A percentile compares a stretch with the other conserved stretches of the same genome.
phyloP scores from a whole-genome alignment of 768 basidiomycete genomes.

The Baorangia bicolor region DNA sequence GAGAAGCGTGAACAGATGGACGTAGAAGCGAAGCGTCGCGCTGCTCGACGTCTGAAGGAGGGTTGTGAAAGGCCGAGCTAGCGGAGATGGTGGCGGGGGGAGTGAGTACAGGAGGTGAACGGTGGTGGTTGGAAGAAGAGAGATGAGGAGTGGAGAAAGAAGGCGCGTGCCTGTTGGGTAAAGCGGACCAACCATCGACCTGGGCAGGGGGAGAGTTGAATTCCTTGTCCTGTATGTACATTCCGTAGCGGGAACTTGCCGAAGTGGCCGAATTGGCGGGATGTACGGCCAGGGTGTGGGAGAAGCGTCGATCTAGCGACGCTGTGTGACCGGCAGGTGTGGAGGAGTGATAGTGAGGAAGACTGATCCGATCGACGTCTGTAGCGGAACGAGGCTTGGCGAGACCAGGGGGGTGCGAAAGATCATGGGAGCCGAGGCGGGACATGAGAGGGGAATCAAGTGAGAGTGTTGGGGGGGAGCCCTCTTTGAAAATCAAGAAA shows the following conservation, averaged over 20 bases:
- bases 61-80: constrained; percentile 15
- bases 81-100: constrained; percentile 25
- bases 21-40: constrained; percentile 14
- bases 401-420: constrained; percentile 36
- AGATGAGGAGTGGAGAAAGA: constrained; percentile 23
- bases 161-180: constrained; percentile 36
- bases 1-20: constrained; percentile 16
- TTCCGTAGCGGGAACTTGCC: constrained; percentile 37
- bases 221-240: constrained; percentile 38
- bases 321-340: constrained; percentile 7
- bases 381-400: constrained; percentile 25
- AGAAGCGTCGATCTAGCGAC: constrained; percentile 23
- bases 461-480: constrained; percentile 9
- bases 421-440: constrained; percentile 42
- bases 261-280: constrained; percentile 22
- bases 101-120: constrained; percentile 34
- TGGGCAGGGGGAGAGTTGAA: constrained; percentile 26
- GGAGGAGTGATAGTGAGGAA: constrained; percentile 16
- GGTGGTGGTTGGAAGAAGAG: constrained; percentile 48
- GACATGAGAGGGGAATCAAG: constrained; percentile 38
- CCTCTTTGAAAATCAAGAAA: constrained; percentile 28
- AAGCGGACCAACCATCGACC: constrained; percentile 31
- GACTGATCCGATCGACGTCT: constrained; percentile 30
- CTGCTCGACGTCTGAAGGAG: constrained; percentile 24
- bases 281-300: constrained; percentile 14